Evolutionary conservation across 2,329 filamentous ascomycete genomes (phyloP), one percentile per base, ranked within the genome.

Genomic region (Pochonia chlamydosporia): DNA sequence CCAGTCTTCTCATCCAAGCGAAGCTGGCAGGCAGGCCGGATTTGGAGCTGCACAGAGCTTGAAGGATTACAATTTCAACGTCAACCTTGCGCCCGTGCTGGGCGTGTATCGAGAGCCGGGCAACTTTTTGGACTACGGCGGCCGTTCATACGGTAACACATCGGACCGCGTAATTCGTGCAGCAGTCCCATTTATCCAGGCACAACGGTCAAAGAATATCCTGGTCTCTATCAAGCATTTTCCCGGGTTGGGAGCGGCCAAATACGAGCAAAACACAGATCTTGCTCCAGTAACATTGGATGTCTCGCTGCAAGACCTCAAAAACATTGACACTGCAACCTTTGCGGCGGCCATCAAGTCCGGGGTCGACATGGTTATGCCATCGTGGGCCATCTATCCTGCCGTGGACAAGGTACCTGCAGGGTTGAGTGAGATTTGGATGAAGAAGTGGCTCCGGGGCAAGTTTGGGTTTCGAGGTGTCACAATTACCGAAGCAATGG

Each of bases 171-270:
- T 52, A 7, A 44, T 48, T 26, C 26, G 30, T 3, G 50, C 48
- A n/a, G 48, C 50, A 23, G 21, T 50, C 8, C 50, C 48, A 4
- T 52, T 50, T 46, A 44, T 52, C 44, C 43, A 39, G 23, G 50
- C 50, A 16, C 48, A 52, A 45, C 48, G 48, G 18, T 33, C 16
- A 11, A n/a, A 18, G 7, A 35, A 33, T 13, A 43, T 50, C 10
- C 47, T 49, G 24, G 48, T 49, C 16, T 30, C 45, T 1, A 44
- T 46, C 28, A 52, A 52, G 44, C 50, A 50, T 26, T 52, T 50
- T 16, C 45, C 50, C 2, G 50, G 50, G 13, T 45, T 52, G 4
- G 50, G 50, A n/a, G 50, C 50, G 2, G 50, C 45, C 8, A 26
- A 33, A 10, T 14, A 42, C 21, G 50, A 52, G 18, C 40, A 49